Evolutionary conservation across 23 red algal genomes (phyloP), one percentile per base, ranked within the genome.

Genomic region (Gracilaria caudata): DNA sequence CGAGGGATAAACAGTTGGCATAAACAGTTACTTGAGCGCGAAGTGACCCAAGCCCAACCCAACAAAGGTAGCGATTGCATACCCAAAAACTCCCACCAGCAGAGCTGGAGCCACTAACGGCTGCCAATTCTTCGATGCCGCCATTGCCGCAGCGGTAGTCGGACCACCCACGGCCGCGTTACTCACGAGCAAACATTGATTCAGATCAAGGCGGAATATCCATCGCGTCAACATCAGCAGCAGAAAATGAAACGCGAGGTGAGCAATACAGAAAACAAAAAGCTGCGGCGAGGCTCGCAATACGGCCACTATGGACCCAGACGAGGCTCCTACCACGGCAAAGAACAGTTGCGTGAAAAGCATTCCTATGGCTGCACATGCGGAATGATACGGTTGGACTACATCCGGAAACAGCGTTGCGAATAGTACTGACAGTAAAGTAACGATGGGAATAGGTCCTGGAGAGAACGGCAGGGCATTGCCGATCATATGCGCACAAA

Each of bases 151-250:
- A 10, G 94, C 94, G 0, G 94, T 97, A 12, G 89, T 93, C 17
- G 94, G 94, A 9, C 94, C 94, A 40, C 94, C 94, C 34, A 97
- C 90, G 49, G 86, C 87, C 1, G 94, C 94, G 54, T 97, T 97
- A 77, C 83, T 90, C 19, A 83, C 89, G 23, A 97, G 72, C 59
- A 93, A 70, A 26, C 92, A 58, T 30, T 87, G 68, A 2, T 61
- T 54, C 28, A 68, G 73, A 17, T 86, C 70, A 24, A 97, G 35
- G 11, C 81, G 70, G 13, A 89, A 78, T 0, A 89, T 23, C n/a
- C 24, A 37, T 3, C 65, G 75, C 0, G 90, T 28, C 8, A 53
- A 33, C 30, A 93, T 25, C 20, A 97, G 43, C n/a, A 93, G 36
- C 30, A 70, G 4, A 17, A 97, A 73, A 53, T 97, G 94, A 24